A percentile compares a stretch with the other conserved stretches of the same genome.
phyloP scores from a whole-genome alignment of 805 yeast genomes.

The Candida adriatica region DNA sequence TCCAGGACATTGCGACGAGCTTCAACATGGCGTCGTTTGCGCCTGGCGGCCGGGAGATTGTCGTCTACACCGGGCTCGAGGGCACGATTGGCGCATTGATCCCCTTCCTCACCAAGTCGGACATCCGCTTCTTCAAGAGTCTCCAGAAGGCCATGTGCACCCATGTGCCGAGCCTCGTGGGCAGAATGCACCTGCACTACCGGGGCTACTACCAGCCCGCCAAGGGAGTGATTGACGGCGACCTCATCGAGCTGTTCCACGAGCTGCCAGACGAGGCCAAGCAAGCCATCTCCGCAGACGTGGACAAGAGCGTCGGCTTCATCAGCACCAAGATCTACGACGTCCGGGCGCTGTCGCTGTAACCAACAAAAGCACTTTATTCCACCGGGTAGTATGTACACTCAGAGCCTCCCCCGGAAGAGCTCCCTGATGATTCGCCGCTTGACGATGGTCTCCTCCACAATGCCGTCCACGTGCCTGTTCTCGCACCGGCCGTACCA shows the following conservation, averaged over 20 bases:
- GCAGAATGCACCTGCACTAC: conserved; percentile 59
- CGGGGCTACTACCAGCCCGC: conserved; percentile 80
- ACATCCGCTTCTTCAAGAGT: conserved; percentile 49
- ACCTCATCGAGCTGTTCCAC: conserved; percentile 53
- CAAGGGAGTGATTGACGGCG: conserved; percentile 81
- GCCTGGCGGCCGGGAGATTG: conserved; percentile 56
- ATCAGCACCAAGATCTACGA: conserved; percentile 47
- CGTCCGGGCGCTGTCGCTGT: conserved; percentile 31
- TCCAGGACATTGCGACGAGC: conserved; percentile 66
- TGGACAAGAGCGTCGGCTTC: conserved; percentile 43
- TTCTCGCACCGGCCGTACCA: conserved; percentile 82
- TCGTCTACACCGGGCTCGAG: conserved; percentile 69
- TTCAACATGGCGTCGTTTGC: conserved; percentile 48
- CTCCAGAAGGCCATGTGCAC: conserved; percentile 42
- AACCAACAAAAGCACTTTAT: too few relatives aligned
- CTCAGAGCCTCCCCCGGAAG: conserved; percentile 45
- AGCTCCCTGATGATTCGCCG: conserved; percentile 49
- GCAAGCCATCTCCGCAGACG: conserved; percentile 22
- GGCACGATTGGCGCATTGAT: conserved; percentile 74
- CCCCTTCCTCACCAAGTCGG: conserved; percentile 60
- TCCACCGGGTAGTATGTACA: too few relatives aligned
- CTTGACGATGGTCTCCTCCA: conserved; percentile 43
- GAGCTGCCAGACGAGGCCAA: conserved; percentile 6
- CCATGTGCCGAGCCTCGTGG: conserved; percentile 30
- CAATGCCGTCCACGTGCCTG: conserved; percentile 56